phyloP scores from a whole-genome alignment of 768 basidiomycete species.

The Ephemerocybe angulata region DNA sequence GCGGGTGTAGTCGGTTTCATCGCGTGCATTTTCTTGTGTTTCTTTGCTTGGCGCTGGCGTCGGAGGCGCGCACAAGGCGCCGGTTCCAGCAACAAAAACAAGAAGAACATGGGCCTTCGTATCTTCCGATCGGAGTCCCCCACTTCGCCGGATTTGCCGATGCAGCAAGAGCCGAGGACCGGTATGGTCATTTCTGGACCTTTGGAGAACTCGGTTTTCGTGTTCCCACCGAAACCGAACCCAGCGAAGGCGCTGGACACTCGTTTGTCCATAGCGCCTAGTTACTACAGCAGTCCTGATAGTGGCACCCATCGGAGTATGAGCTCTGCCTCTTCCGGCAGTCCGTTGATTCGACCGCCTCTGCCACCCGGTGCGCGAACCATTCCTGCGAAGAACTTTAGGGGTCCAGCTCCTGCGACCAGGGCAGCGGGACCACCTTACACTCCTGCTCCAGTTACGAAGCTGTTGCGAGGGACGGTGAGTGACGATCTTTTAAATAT shows the following conservation, averaged over 20 bases:
- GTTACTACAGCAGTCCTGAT: conserved; percentile 33
- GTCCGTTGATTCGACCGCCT: conserved; percentile 21
- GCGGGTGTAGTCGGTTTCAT: conserved; percentile 26
- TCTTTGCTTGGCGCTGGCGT: conserved; percentile 18
- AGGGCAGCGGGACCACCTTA: conserved; percentile 5
- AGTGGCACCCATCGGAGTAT: conserved; percentile 20
- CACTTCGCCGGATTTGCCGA: conserved; percentile 30
- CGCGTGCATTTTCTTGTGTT: neutral
- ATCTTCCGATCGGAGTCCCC: conserved; percentile 13
- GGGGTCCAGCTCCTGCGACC: conserved; percentile 9
- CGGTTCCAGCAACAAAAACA: neutral
- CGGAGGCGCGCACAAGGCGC: conserved; percentile 11
- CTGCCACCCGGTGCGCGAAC: conserved; percentile 16
- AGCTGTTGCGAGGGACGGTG: no score
- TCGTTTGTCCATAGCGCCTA: conserved; percentile 36
- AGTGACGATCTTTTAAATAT: neutral
- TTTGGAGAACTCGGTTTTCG: conserved; percentile 21
- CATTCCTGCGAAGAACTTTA: neutral
- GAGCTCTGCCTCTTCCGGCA: conserved; percentile 19
- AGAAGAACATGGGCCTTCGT: neutral
- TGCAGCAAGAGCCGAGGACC: conserved; percentile 28
- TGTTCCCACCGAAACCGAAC: conserved; percentile 16
- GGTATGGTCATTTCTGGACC: conserved; percentile 15
- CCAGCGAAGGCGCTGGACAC: neutral
- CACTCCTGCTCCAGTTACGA: neutral